A percentile compares a stretch with the other conserved stretches of the same genome.
Evolutionary conservation across 805 yeast species (phyloP).

Genomic region (Cyberlindnera amylophila): DNA sequence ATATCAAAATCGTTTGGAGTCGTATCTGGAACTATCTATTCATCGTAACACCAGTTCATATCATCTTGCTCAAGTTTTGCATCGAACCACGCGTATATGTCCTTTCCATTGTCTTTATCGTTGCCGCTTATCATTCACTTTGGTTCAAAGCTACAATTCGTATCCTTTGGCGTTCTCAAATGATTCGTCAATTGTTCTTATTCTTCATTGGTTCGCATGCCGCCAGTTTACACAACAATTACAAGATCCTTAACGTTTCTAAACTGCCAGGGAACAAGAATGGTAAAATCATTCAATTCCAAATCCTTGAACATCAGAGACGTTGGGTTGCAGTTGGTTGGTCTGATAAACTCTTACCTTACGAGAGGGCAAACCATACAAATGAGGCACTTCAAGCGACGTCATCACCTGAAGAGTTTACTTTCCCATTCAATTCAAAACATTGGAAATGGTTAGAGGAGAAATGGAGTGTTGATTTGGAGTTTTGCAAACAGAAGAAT

Average conservation of each 20-base stretch:
- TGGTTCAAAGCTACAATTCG: slow-evolving; percentile 43
- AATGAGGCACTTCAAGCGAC: slow-evolving; percentile 34
- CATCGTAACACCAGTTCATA: slow-evolving; percentile 39
- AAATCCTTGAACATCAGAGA: slow-evolving; percentile 53
- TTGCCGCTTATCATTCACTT: slow-evolving; percentile 41
- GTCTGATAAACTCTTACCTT: slow-evolving; percentile 47
- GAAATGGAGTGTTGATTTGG: slow-evolving; percentile 45
- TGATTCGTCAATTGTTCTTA: slow-evolving; percentile 35
- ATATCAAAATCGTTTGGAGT: slow-evolving; percentile 28
- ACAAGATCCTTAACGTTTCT: slow-evolving; percentile 35
- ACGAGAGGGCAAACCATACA: slow-evolving; percentile 48
- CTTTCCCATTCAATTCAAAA: slow-evolving; percentile 43
- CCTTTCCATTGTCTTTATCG: slow-evolving; percentile 34
- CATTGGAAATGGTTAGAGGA: slow-evolving; percentile 59
- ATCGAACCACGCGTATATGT: slow-evolving; percentile 34
- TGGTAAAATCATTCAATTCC: slow-evolving; percentile 47
- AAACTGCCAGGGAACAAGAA: slow-evolving; percentile 39
- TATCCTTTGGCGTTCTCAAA: slow-evolving; percentile 44
- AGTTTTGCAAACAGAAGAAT: slow-evolving; percentile 34
- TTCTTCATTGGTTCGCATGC: slow-evolving; percentile 36
- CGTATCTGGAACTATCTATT: slow-evolving; percentile 31
- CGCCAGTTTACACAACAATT: slow-evolving; percentile 22
- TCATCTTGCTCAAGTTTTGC: slow-evolving; percentile 30
- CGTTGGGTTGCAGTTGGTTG: slow-evolving; percentile 63
- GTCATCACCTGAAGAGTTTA: slow-evolving; percentile 34